A percentile compares a stretch with the other conserved stretches of the same genome.
phyloP scores from a whole-genome alignment of 257 asterid genomes.

The Lavandula angustifolia region DNA sequence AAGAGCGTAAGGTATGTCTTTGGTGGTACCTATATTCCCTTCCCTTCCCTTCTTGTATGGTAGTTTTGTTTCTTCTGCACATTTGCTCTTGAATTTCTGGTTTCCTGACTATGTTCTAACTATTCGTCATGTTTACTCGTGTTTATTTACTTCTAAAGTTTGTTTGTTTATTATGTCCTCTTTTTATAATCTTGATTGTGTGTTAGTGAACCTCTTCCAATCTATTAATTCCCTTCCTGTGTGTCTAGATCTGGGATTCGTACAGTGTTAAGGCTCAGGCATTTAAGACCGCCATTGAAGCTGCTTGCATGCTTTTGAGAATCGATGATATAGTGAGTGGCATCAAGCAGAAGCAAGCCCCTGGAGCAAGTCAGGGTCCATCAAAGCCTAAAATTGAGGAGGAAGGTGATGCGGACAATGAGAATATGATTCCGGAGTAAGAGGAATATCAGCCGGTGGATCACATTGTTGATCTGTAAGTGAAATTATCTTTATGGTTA shows the following conservation, averaged over 20 bases:
- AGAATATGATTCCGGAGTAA: slow-evolving; percentile 81
- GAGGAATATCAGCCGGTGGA: slow-evolving; percentile 10
- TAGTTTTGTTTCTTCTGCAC: neutral
- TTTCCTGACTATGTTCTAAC: neutral
- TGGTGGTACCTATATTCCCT: slow-evolving; percentile 20
- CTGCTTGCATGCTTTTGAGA: slow-evolving; percentile 95
- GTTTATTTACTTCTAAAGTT: neutral
- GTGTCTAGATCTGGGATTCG: slow-evolving; percentile 87
- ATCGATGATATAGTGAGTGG: slow-evolving; percentile 96
- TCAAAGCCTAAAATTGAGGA: slow-evolving; percentile 71
- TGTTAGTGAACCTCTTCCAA: neutral
- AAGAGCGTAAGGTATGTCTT: slow-evolving; percentile 76
- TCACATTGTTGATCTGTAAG: slow-evolving; percentile 28
- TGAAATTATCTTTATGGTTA: slow-evolving; percentile 24
- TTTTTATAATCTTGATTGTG: neutral
- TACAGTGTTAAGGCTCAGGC: slow-evolving; percentile 92
- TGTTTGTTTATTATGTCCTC: neutral
- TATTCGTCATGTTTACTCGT: neutral
- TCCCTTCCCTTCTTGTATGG: slow-evolving; percentile 5
- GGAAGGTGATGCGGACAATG: slow-evolving; percentile 92
- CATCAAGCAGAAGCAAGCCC: slow-evolving; percentile 84
- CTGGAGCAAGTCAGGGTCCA: slow-evolving; percentile 59
- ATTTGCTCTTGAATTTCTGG: neutral
- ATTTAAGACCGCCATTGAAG: slow-evolving; percentile 93
- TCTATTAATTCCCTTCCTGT: slow-evolving; percentile 10